Conservation (phyloP, 1,139 yeast genomes). For the Suhomyces taliae region DNA sequence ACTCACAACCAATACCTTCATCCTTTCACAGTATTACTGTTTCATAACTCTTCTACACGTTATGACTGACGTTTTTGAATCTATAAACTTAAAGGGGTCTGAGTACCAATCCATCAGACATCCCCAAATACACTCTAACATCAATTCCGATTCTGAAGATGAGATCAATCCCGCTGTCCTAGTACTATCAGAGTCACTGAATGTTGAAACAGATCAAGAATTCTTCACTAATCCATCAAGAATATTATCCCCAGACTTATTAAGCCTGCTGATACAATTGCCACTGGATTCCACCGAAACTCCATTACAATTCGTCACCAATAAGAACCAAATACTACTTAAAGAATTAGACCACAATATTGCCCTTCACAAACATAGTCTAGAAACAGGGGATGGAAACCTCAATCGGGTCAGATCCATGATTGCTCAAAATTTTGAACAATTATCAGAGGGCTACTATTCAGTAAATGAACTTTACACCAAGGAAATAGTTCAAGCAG, state of each 20-base stretch:
- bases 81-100: conserved; percentile 19
- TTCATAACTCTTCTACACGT: too few relatives aligned
- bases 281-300: conserved; percentile 9
- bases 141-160: conserved; percentile 19
- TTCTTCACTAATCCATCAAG: conserved; percentile 25
- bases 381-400: conserved; percentile 32
- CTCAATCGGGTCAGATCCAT: conserved; percentile 29
- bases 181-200: conserved; percentile 24
- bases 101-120: background rate
- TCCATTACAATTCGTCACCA: conserved; percentile 35
- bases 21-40: too few relatives aligned
- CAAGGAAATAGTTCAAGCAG: conserved; percentile 35
- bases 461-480: conserved; percentile 52
- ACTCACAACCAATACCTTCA: too few relatives aligned
- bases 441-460: conserved; percentile 43
- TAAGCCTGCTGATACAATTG: background rate
- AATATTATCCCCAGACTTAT: conserved; percentile 9
- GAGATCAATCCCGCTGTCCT: conserved; percentile 34
- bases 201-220: conserved; percentile 12
- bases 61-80: conserved; percentile 20
- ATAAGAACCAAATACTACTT: conserved; percentile 24
- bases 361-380: conserved; percentile 23
- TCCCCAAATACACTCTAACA: background rate
- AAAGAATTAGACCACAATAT: conserved; percentile 25
- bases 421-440: conserved; percentile 29